A percentile compares a stretch with the other conserved stretches of the same genome.
phyloP scores from a whole-genome alignment of 2,329 filamentous ascomycete species.

The Monilinia laxa region DNA sequence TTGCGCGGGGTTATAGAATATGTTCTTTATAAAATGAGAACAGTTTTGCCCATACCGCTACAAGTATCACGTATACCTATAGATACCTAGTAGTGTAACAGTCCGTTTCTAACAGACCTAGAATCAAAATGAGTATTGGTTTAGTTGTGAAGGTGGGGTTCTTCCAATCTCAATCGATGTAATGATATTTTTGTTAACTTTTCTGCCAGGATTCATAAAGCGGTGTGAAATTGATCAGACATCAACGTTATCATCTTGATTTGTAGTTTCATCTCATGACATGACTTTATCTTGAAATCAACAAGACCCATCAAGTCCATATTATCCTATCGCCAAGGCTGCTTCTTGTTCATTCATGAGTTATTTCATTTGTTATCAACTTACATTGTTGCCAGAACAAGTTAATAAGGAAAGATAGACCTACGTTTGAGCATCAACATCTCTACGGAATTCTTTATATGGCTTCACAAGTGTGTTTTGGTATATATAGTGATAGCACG shows the following conservation, averaged over 20 bases:
- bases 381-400: neutral
- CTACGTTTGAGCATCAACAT: neutral
- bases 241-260: neutral
- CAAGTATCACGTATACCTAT: constrained; percentile 3
- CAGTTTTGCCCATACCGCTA: neutral
- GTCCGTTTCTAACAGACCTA: neutral
- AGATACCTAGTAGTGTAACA: neutral
- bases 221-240: neutral
- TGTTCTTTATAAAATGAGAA: neutral
- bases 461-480: neutral
- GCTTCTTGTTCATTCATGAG: neutral
- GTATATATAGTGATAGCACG: no score
- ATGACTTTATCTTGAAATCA: constrained; percentile 1
- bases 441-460: neutral
- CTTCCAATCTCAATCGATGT: neutral
- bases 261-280: neutral
- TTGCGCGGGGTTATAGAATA: neutral
- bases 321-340: constrained; percentile 5
- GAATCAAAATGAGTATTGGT: neutral
- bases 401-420: neutral
- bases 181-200: constrained; percentile 16
- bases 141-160: neutral
- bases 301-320: neutral
- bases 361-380: neutral
- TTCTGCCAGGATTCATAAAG: constrained; percentile 7